Percentiles rank a stretch among this genome's conserved stretches.
These are phyloP conservation scores for Xerocomus tenax DNA, from an alignment of 1,284 basidiomycete genomes.

Conservation along the genomic window DNA sequence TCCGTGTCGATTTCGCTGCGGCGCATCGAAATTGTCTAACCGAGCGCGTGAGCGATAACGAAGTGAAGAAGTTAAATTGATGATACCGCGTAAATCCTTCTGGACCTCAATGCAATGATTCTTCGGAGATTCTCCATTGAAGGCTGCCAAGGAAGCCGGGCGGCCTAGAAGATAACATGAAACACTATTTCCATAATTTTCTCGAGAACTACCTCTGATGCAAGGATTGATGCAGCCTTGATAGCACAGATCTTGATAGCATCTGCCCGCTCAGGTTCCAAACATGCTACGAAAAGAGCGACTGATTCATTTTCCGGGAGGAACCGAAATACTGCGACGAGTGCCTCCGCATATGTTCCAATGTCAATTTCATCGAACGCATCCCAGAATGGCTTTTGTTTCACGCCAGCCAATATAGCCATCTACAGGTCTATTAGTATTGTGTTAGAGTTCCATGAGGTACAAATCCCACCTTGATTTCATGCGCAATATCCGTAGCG, in stretches of 20 bases:
- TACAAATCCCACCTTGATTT: slow-evolving; percentile 53
- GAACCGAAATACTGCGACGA: slow-evolving; percentile 67
- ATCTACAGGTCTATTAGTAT: slow-evolving; percentile 29
- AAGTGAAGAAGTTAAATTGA: slow-evolving; percentile 9
- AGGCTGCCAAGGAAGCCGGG: slow-evolving; percentile 52
- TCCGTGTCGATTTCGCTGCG: slow-evolving; percentile 51
- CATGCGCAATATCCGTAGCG: slow-evolving; percentile 67
- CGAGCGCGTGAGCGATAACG: slow-evolving; percentile 8
- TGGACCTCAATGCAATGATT: slow-evolving; percentile 42
- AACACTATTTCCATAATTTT: background rate
- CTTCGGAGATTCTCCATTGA: slow-evolving; percentile 41
- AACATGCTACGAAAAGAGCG: slow-evolving; percentile 51
- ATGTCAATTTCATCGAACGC: slow-evolving; percentile 64
- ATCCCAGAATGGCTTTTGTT: slow-evolving; percentile 64
- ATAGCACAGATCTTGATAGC: slow-evolving; percentile 73
- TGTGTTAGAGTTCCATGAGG: background rate
- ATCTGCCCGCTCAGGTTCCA: slow-evolving; percentile 70
- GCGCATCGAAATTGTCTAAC: slow-evolving; percentile 40
- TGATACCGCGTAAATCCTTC: slow-evolving; percentile 48
- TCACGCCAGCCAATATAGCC: slow-evolving; percentile 41
- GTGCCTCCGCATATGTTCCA: slow-evolving; percentile 67
- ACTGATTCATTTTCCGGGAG: slow-evolving; percentile 54
- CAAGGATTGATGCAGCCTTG: slow-evolving; percentile 43
- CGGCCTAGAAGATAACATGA: slow-evolving; percentile 34
- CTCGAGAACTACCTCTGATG: slow-evolving; percentile 24